Base-by-base conservation (phyloP, 2,329 filamentous ascomycete species). In the Pseudogymnoascus sp. region DNA sequence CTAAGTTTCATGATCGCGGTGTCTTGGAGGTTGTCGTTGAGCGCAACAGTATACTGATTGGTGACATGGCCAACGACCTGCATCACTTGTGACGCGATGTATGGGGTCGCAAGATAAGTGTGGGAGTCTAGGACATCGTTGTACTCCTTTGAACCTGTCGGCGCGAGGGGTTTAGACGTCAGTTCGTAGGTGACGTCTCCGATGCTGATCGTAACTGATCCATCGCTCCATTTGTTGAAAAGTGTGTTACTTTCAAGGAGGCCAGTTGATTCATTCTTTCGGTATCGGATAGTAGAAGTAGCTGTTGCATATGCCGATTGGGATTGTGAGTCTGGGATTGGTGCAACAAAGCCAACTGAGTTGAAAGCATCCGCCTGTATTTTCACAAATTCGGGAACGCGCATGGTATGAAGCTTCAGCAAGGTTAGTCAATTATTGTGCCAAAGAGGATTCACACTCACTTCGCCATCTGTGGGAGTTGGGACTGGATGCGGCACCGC, bases 151-250 rank as follows among this genome's bases (percentile, higher is more conserved):
- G 60, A 68, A 28, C 70, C 70, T 1, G 81, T 78, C 1, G 89
- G 88, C 1, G 88, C 89, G 60, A 92, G 83, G 23, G 81, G 77
- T 75, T 90, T 92, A 70, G 84, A 86, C 67, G 86, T 82, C 54
- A 93, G 82, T 71, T 92, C 88, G 78, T 88, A 93, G 71, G 93
- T 90, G 67, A 87, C 85, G 65, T 85, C 86, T 13, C 89, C 90
- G 23, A 93, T 80, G n/a, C 88, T 85, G 23, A 93, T 79, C 10
- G 89, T 92, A 14, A 90, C 78, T 3, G 88, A 91, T 28, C 90
- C 90, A 71, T 93, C 90, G 66, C 87, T 91, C 90, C 90, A 93
- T 69, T 84, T 84, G 72, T 90, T 85, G 31, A 93, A 78, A 67
- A 87, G 83, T 2, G 90, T 84, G 73, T 93, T 93, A 72, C 89